Conservation (phyloP, 306 rosid genomes). For the Vigna mungo region DNA sequence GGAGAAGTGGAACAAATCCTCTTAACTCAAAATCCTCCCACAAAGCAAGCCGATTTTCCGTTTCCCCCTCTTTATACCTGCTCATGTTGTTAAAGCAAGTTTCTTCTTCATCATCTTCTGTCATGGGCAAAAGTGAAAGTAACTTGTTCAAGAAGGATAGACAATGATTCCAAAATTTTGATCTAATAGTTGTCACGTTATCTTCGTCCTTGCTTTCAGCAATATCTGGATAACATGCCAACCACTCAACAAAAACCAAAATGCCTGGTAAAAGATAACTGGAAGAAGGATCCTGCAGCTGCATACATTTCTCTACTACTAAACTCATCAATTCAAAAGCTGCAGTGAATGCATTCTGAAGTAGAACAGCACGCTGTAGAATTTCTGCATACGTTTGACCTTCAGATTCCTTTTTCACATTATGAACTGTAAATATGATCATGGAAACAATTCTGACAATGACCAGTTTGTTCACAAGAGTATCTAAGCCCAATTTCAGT, state of each 20-base stretch:
- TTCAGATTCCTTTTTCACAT: slow-evolving; percentile 81
- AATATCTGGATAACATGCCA: slow-evolving; percentile 82
- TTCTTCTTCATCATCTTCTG: slow-evolving; percentile 78
- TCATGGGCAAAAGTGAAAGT: slow-evolving; percentile 58
- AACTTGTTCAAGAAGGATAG: slow-evolving; percentile 79
- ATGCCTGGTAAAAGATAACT: slow-evolving; percentile 88
- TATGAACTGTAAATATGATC: slow-evolving; percentile 78
- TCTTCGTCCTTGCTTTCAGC: slow-evolving; percentile 76
- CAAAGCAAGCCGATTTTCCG: slow-evolving; percentile 88
- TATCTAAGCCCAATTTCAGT: slow-evolving; percentile 70
- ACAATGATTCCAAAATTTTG: slow-evolving; percentile 80
- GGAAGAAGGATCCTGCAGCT: slow-evolving; percentile 71
- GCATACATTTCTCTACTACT: slow-evolving; percentile 75
- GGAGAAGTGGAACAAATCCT: slow-evolving; percentile 92
- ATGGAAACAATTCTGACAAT: slow-evolving; percentile 78
- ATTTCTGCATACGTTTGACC: slow-evolving; percentile 94
- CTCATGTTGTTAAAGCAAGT: slow-evolving; percentile 86
- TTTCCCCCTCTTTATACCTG: slow-evolving; percentile 89
- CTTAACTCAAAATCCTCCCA: slow-evolving; percentile 96
- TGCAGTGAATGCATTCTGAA: slow-evolving; percentile 87
- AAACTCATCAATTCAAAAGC: slow-evolving; percentile 82
- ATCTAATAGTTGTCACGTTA: slow-evolving; percentile 67
- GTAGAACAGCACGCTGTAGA: slow-evolving; percentile 84
- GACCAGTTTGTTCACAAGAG: slow-evolving; percentile 70
- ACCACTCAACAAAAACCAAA: slow-evolving; percentile 91